phyloP scores from a whole-genome alignment of 2,329 filamentous ascomycete genomes.

The Xylaria sp. region DNA sequence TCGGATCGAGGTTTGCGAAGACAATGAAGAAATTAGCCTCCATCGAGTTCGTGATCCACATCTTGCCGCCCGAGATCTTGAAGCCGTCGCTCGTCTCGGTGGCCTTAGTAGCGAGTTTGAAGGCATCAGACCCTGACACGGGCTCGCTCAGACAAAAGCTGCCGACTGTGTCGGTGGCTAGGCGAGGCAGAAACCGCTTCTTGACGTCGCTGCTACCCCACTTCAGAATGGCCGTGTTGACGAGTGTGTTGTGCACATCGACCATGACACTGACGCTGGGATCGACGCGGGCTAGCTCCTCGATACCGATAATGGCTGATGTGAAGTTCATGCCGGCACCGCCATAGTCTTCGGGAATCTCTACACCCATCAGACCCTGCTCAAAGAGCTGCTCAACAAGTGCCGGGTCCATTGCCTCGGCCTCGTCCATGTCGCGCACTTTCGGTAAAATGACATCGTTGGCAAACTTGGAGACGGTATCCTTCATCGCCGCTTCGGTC shows the following conservation, averaged over 20 bases:
- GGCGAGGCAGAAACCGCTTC: slow-evolving; percentile 85
- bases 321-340: slow-evolving; percentile 99
- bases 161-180: slow-evolving; percentile 88
- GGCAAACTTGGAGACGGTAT: slow-evolving; percentile 89
- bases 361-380: slow-evolving; percentile 95
- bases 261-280: slow-evolving; percentile 94
- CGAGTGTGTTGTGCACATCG: slow-evolving; percentile 97
- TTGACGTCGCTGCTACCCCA: slow-evolving; percentile 78
- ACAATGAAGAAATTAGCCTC: slow-evolving; percentile 97
- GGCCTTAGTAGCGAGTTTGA: slow-evolving; percentile 91
- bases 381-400: slow-evolving; percentile 95
- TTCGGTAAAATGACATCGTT: slow-evolving; percentile 87
- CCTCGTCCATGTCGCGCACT: slow-evolving; percentile 97
- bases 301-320: slow-evolving; percentile 91
- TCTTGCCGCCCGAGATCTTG: slow-evolving; percentile 89
- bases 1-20: slow-evolving; percentile 92
- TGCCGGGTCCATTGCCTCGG: slow-evolving; percentile 86
- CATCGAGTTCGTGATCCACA: slow-evolving; percentile 99
- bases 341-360: slow-evolving; percentile 96
- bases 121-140: slow-evolving; percentile 91
- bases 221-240: slow-evolving; percentile 90
- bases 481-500: slow-evolving; percentile 85
- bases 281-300: slow-evolving; percentile 92
- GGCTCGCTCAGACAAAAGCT: slow-evolving; percentile 95
- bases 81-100: slow-evolving; percentile 83